Base-by-base conservation (phyloP, 2,329 filamentous ascomycete species). In the Bipolaris oryzae region DNA sequence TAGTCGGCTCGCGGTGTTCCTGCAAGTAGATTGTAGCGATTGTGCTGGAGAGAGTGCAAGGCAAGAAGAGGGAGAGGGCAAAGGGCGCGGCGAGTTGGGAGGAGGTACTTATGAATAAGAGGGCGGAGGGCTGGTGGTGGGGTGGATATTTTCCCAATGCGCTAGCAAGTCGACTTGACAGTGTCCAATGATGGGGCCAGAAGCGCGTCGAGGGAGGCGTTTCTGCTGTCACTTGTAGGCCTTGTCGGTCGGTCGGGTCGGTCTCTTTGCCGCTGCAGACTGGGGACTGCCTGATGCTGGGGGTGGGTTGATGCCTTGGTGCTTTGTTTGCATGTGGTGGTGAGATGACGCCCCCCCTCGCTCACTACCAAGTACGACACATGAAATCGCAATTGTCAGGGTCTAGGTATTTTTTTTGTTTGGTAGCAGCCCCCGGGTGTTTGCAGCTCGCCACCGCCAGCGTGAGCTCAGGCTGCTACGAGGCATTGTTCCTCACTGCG, bases 91-190 rank as follows among this genome's bases (percentile, higher is more conserved):
- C 54, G 52, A 56, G 64, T 59, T 64, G 52, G 62, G 64, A 51
- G 63, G 63, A 62, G 65, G 64, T 58, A 62, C 71, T 76, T 76
- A 75, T 74, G 72, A 75, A 74, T 66, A 62, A 66, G 66, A 63
- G 62, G 57, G 61, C 55, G 54, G 63, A 66, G 58, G 61, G 59
- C 53, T 57, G 55, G 54, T 64, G 64, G 72, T 72, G 74, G 72
- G 73, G 73, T 73, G 57, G 56, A 55, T 72, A 73, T 74, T 67
- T 70, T 70, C 62, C 62, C 45, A 56, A 60, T 65, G 65, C 72
- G 71, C 73, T 75, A 75, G 62, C 56, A 67, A 60, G 58, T 68
- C 70, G 63, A 73, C 71, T 69, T 61, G 63, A 50, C 55, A 41
- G 50, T 61, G 66, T 65, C 69, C 71, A 75, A 69, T 71, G 61